Evolutionary conservation across 345 rosid genomes (phyloP), one percentile per base, ranked within the genome.

Genomic region (Erodium maritimum): DNA sequence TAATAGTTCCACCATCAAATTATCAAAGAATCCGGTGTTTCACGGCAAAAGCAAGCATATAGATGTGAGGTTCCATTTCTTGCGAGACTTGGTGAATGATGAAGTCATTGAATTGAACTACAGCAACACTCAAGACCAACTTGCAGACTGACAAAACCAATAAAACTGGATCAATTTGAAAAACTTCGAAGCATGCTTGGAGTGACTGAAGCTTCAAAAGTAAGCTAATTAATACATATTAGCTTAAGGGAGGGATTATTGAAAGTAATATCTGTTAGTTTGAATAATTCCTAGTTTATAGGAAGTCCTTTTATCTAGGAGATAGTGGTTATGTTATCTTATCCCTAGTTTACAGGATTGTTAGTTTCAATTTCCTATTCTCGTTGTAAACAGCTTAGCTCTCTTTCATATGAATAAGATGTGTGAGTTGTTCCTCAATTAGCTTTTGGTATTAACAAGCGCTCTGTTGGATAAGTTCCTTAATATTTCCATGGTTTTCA

Each of bases 61-160:
- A 48, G 52, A 48, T 48, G 52, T 48, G n/a, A 48, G 52, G 52
- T 48, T 48, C n/a, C 52, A 48, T 48, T 48, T 48, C 52, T 48
- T 48, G 52, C 52, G 7, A 12, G 52, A 48, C n/a, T 48, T 48
- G 52, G n/a, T 18, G 17, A 48, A 7, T 12, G 52, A 48, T 7
- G 52, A 18, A 48, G 52, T 48, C n/a, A 18, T 48, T 48, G 52
- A 48, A 18, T 48, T 48, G 52, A 48, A 48, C 17, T 18, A 48
- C n/a, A 12, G 52, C n/a, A 7, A 2, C n/a, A 48, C 52, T 12
- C 52, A 48, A 48, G 7, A 48, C 13, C 52, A 48, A 48, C 17
- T 48, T 7, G 52, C n/a, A 48, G 52, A 48, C 52, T 48, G 52
- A 48, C 7, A 48, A 48, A 48, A 18, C 52, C 52, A 48, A 16